phyloP scores from a whole-genome alignment of 768 basidiomycete genomes.

The Boletus vermiculosoides region DNA sequence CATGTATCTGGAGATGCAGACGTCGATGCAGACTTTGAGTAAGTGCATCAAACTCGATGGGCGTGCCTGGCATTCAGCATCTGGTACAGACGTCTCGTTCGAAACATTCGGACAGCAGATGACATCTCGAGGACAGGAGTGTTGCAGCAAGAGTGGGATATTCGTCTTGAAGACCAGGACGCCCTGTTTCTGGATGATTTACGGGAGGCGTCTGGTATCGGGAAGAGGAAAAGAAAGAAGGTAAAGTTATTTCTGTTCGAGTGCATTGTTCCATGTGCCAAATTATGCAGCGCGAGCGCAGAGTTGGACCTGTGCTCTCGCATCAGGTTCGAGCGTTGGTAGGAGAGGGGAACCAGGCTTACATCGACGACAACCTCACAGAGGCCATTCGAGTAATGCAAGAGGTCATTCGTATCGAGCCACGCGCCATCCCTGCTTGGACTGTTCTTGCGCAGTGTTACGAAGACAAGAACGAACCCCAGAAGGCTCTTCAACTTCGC shows the following conservation, averaged over 20 bases:
- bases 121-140: constrained; percentile 32
- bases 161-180: constrained; percentile 50
- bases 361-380: constrained; percentile 63
- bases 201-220: constrained; percentile 63
- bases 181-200: constrained; percentile 72
- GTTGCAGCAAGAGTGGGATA: neutral
- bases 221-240: constrained; percentile 46
- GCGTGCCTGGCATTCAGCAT: neutral
- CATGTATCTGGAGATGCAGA: constrained; percentile 14
- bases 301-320: constrained; percentile 5
- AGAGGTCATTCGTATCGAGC: constrained; percentile 92
- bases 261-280: neutral
- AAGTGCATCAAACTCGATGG: neutral
- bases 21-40: constrained; percentile 26
- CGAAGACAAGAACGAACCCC: constrained; percentile 9
- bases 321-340: constrained; percentile 36
- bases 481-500: constrained; percentile 12
- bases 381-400: constrained; percentile 78
- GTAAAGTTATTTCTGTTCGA: constrained; percentile 22
- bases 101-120: constrained; percentile 53
- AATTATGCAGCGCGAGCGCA: neutral
- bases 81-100: constrained; percentile 58
- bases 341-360: constrained; percentile 85
- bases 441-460: constrained; percentile 43
- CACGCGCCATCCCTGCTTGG: constrained; percentile 81